Base-by-base conservation (phyloP, 345 rosid species). In the Trapa bicornis region DNA sequence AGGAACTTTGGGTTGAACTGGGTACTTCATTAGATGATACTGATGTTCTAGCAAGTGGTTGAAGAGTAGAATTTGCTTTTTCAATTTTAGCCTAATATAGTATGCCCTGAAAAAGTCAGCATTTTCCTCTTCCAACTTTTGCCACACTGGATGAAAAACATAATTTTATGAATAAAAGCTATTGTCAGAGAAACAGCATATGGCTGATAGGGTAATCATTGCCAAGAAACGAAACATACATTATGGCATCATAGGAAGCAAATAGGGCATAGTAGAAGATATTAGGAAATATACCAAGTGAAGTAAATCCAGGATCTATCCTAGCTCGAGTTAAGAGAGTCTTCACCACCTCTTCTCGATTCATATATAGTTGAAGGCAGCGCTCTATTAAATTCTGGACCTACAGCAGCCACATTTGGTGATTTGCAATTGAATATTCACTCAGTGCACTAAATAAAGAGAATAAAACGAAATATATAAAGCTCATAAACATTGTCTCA, bases 71-170 rank as follows among this genome's bases (percentile, higher is more conserved):
- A 94, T 94, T 65, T 94, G 99, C 79, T 84, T 94, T 82, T 94
- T 91, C 75, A 94, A 71, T 72, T 94, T 94, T 83, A 94, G 73
- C 79, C 99, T 82, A 58, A 95, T 84, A 60, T 95, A 95, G 78
- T 95, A 95, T 35, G 93, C 96, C 81, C 96, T 84, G 81, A 95
- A 95, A 78, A 95, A 95, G 35, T 87, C 96, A 35, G 84, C 85
- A 76, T 95, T 95, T 73, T 95, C 99, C 79, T 95, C 99, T 84
- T 95, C 99, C 81, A 95, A 71, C 79, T 95, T 95, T 88, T 95
- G 97, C 99, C 99, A 95, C 71, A 95, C 99, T 95, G 78, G 69
- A 75, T 70, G 6, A 37, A 53, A 57, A 33, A 71, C 52, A 47
- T 7, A 58, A 61, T 35, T 64, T 64, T 61, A 41, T 65, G 52